A percentile compares a stretch with the other conserved stretches of the same genome.
Evolutionary conservation across 257 asterid genomes (phyloP).

Genomic region (Lantana camara): DNA sequence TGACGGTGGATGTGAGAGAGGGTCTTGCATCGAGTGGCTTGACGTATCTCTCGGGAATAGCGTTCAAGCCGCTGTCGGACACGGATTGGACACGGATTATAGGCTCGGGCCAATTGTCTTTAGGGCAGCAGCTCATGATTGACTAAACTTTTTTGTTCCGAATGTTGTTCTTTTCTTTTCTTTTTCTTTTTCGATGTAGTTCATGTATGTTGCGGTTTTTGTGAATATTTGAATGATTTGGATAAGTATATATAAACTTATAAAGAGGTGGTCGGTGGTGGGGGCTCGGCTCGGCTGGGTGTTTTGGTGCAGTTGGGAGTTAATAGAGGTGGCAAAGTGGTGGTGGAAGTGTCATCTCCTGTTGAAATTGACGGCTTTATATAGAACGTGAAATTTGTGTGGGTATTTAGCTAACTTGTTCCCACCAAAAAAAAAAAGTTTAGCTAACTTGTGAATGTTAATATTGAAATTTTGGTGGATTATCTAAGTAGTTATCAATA

Average conservation of each 20-base stretch:
- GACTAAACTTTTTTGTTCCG: neutral
- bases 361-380: neutral
- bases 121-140: constrained; percentile 26
- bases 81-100: constrained; percentile 58
- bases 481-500: neutral
- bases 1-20: neutral
- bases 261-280: neutral
- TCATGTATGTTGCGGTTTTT: too few relatives aligned
- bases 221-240: neutral
- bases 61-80: constrained; percentile 37
- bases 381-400: constrained; percentile 8
- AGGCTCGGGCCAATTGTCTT: constrained; percentile 66
- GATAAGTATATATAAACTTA: neutral
- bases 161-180: neutral
- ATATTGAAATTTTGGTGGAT: neutral
- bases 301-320: neutral
- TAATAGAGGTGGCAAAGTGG: neutral
- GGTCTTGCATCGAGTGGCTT: constrained; percentile 42
- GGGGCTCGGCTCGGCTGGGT: neutral
- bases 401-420: too few relatives aligned
- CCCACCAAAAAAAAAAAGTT: too few relatives aligned
- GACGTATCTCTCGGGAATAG: constrained; percentile 47
- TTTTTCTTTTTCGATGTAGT: too few relatives aligned
- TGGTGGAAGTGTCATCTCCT: constrained; percentile 1
- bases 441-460: too few relatives aligned